Evolutionary conservation across 2,329 filamentous ascomycete genomes (phyloP), one percentile per base, ranked within the genome.

Genomic region (Fusarium lyarnte): DNA sequence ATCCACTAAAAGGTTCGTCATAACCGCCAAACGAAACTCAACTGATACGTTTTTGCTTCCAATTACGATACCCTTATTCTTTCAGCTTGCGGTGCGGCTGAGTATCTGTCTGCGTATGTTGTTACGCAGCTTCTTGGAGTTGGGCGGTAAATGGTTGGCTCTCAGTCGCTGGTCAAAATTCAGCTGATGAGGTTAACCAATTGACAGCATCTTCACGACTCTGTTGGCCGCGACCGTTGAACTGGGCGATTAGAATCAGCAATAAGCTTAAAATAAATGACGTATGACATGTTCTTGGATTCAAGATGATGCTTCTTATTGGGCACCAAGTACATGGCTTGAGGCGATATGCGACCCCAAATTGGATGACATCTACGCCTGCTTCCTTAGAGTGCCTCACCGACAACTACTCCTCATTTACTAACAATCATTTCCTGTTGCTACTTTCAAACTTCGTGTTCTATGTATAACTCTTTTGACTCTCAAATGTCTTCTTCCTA

Each of bases 261-360:
- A 10, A 51, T 35, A 25, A 19, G 49, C 62, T 77, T 39, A 53
- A 53, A 25, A 25, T 36, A 16, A 12, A 8, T 6, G 10, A 21
- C 5, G 3, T 9, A 21, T 25, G 9, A 3, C 17, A 4, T 8
- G 36, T 25, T 16, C 4, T 23, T 11, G 0, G 6, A 27, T 21
- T 6, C 3, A 10, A 5, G 7, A 10, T 8, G 0, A 51, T 19
- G 4, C 0, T 21, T 35, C 3, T 16, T 2, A 25, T 52, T 52
- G n/a, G 23, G 7, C 3, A 2, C 3, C 9, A 16, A 6, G 0
- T 16, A 16, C 5, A 7, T 36, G 19, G 49, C 49, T 38, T 27
- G 0, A 52, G 3, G 5, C n/a, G 11, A 25, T 35, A 52, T 52
- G 17, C 23, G n/a, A 52, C 31, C 31, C 2, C 6, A 21, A 36